Base-by-base conservation (phyloP, 2,329 filamentous ascomycete species). In the Didymella pomorum region DNA sequence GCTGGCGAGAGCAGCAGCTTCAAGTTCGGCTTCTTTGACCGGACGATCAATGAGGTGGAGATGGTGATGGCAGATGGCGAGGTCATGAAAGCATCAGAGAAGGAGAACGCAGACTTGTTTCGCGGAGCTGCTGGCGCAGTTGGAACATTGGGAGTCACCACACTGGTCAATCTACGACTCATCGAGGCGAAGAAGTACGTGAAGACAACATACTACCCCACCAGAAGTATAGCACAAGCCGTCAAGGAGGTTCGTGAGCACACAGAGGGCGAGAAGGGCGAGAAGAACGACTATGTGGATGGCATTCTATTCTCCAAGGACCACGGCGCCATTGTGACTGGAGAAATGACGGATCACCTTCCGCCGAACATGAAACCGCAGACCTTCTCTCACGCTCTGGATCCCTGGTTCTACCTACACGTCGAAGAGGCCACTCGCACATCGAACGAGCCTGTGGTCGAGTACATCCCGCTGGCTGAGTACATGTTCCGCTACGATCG, bases 401-500 rank as follows among this genome's bases (percentile, higher is more conserved):
- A 84, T 63, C 79, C 79, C 1, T 84, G 82, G 82, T 84, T 82
- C 67, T 83, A 83, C 60, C 72, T 83, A 1, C 80, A 83, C 60
- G 73, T 74, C n/a, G 71, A 79, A 76, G 77, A 53, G 72, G 76
- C 48, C 73, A 79, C 51, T 64, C 77, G 28, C 59, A 5, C 66
- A 60, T 64, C 73, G 2, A 52, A 58, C 16, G 62, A 75, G 16
- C 73, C 75, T 2, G 73, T 80, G 2, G 65, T 73, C 53, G 87
- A 89, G 57, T 84, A 84, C 56, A 82, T 90, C 1, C 87, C 87
- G 0, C 65, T 90, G 0, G 76, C 78, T 2, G 88, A 90, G 68
- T 91, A 91, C 73, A 83, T 90, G 58, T 91, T 91, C 75, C 84
- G 88, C 16, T 90, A 89, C 76, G 87, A 91, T 71, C 83, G 88